Evolutionary conservation across 768 basidiomycete genomes (phyloP).

Genomic region (Podaxis sp.): DNA sequence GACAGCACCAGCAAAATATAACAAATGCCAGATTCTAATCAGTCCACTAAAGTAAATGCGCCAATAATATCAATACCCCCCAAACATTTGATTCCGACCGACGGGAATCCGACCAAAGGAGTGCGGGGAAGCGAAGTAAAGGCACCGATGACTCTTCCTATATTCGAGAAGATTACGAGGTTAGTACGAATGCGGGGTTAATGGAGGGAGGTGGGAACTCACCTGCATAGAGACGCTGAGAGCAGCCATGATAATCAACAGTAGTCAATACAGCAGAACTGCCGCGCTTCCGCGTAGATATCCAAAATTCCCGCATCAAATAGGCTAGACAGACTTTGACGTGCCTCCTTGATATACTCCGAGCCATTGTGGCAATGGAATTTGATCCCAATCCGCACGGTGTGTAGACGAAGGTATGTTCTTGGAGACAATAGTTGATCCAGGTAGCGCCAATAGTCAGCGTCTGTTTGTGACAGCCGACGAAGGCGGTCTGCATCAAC

Average conservation of each 20-base stretch:
- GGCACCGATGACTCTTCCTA: not conserved
- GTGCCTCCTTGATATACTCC: constrained; percentile 5
- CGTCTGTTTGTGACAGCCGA: constrained; percentile 6
- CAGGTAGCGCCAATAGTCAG: constrained; percentile 1
- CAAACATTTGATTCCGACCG: constrained; percentile 5
- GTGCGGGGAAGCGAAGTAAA: not conserved
- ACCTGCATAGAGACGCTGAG: not conserved
- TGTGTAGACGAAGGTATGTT: not conserved
- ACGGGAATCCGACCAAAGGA: not conserved
- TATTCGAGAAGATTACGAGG: not conserved
- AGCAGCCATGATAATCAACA: not conserved
- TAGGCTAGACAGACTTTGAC: not conserved
- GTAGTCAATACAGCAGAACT: constrained; percentile 2
- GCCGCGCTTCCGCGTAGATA: constrained; percentile 1
- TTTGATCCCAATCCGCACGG: constrained; percentile 6
- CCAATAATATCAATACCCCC: not conserved
- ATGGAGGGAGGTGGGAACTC: not conserved
- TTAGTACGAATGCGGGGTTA: not conserved
- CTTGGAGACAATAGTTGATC: constrained; percentile 1
- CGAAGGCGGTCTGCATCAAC: constrained; percentile 7
- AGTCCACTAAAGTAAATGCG: not conserved
- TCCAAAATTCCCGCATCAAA: constrained; percentile 6
- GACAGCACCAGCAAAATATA: not conserved
- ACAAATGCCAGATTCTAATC: not conserved
- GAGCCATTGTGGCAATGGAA: constrained; percentile 6